Base-by-base conservation (phyloP, 2,329 filamentous ascomycete species). In the Xylaria sp. region DNA sequence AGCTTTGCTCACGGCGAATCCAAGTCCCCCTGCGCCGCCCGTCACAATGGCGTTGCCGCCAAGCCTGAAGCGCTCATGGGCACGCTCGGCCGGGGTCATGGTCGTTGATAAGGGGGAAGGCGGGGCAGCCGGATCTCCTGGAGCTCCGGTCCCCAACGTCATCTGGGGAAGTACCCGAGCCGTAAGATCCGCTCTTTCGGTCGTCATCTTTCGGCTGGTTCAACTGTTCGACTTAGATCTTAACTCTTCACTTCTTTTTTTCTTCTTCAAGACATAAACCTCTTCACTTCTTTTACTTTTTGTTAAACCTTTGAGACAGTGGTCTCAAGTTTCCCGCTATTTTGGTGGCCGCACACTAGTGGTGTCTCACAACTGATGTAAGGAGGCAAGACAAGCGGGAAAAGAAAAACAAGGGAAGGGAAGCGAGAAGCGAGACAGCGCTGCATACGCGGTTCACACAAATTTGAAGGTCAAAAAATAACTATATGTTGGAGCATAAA, bases 11-110 rank as follows among this genome's bases (percentile, higher is more conserved):
- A 72, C 74, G 1, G 75, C 72, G 36, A 74, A 75, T 3, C 78
- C 78, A 39, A 80, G 74, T 46, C 76, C 75, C 9, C 78, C 78
- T 0, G 75, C 77, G 2, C 78, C 77, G 20, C 79, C 78, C 7
- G 78, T 79, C 18, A 79, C 75, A 28, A 79, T 72, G 55, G 77
- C 78, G 56, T 77, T 78, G 20, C 78, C 79, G 7, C 28, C 48
- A 36, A 78, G 66, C 10, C 71, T 72, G 57, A 79, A 79, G 18
- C 76, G 73, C 46, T 74, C 72, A n/a, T 67, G 66, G 4, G 76
- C 76, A 13, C 76, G 75, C 15, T 66, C 66, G 13, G 72, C 56
- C 2, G 75, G 68, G 49, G 73, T 60, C 23, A 68, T 59, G 51
- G 51, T 52, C 6, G 43, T 15, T 64, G 73, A 67, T 43, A 75